phyloP scores from a whole-genome alignment of 2,329 filamentous ascomycete species.

The Trichoderma endophyticum region DNA sequence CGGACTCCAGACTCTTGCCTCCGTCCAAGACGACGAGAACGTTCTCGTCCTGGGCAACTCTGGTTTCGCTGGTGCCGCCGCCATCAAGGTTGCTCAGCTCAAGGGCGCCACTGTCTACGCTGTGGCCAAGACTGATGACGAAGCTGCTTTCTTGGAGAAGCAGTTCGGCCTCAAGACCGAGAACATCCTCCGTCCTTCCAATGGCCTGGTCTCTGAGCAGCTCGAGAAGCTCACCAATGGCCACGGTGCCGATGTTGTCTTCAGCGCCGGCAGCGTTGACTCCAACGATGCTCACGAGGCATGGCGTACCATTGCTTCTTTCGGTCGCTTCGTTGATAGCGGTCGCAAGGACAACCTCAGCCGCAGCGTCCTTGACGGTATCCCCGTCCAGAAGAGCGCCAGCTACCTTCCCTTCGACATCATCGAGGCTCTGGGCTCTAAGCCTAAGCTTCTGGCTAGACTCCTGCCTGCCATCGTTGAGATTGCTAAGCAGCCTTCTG shows the following conservation, averaged over 20 bases:
- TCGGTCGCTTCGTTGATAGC: not conserved
- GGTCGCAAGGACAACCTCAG: conserved; percentile 23
- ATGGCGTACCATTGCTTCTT: not conserved
- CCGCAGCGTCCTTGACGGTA: conserved; percentile 23
- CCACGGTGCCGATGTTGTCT: conserved; percentile 26
- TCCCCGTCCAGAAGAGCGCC: conserved; percentile 26
- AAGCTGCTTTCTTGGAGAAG: conserved; percentile 27
- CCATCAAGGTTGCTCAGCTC: conserved; percentile 27
- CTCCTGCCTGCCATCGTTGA: conserved; percentile 20
- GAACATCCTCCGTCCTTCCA: conserved; percentile 34
- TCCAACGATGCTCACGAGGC: not conserved
- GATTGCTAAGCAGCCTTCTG: conserved; percentile 3
- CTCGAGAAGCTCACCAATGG: conserved; percentile 28
- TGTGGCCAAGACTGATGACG: conserved; percentile 30
- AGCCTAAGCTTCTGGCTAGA: conserved; percentile 19
- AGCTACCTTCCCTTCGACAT: conserved; percentile 27
- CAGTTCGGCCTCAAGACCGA: conserved; percentile 29
- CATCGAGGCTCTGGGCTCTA: conserved; percentile 23
- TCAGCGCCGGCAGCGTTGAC: not conserved
- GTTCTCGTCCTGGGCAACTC: conserved; percentile 33
- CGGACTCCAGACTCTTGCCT: conserved; percentile 19
- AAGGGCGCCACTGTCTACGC: conserved; percentile 28
- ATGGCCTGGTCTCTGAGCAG: conserved; percentile 27
- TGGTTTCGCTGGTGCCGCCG: conserved; percentile 31
- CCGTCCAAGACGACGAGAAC: not conserved